Percentiles rank a stretch among this genome's conserved stretches.
Conservation (phyloP, 2,329 filamentous ascomycete species). For the Trichoderma koningii region DNA sequence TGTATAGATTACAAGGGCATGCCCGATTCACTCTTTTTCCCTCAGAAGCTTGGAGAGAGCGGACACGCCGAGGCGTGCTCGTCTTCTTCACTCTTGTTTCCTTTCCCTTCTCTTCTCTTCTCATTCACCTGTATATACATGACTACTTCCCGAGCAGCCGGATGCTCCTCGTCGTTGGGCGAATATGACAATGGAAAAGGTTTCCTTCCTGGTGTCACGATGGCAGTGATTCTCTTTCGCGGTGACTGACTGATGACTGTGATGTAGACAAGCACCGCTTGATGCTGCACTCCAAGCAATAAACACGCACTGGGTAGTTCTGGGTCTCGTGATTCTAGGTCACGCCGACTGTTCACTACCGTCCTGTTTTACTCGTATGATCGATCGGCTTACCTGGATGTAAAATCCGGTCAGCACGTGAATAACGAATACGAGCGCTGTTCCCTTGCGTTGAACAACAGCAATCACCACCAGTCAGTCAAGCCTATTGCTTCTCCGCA, state of each 20-base stretch:
- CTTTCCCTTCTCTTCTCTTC: background rate
- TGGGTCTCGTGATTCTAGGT: background rate
- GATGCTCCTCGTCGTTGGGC: conserved; percentile 16
- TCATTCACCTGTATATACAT: conserved; percentile 9
- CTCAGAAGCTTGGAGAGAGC: conserved; percentile 3
- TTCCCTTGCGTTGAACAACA: background rate
- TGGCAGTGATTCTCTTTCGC: background rate
- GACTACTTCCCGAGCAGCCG: conserved; percentile 5
- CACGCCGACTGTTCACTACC: background rate
- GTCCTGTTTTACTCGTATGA: background rate
- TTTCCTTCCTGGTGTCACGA: background rate
- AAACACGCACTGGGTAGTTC: too few species aligned
- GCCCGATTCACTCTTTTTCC: background rate
- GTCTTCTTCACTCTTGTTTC: background rate
- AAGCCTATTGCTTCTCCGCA: conserved; percentile 34
- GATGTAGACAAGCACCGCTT: background rate
- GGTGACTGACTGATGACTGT: background rate
- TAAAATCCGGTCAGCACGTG: conserved; percentile 4
- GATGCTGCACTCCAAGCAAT: too few species aligned
- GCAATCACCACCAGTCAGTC: conserved; percentile 20
- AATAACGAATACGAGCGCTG: background rate
- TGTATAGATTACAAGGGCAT: conserved; percentile 27
- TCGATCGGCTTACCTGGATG: background rate
- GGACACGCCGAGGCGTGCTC: conserved; percentile 2
- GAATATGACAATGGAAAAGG: background rate